Evolutionary conservation across 495 filamentous ascomycete species (phyloP).

Genomic region (Trichoderma parareesei): DNA sequence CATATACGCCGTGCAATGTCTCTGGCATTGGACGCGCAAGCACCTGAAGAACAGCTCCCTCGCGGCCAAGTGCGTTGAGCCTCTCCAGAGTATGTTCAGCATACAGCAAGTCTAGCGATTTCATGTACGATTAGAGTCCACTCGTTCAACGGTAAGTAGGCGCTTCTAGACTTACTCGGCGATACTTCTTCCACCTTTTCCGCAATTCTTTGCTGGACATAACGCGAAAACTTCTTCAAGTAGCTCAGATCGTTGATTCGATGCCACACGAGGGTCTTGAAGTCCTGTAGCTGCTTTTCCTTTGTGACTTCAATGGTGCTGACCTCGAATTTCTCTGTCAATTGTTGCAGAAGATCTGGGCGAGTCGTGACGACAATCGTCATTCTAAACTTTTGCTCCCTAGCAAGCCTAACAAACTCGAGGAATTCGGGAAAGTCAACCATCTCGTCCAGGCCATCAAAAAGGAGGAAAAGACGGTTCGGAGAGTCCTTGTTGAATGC

Average conservation of each 20-base stretch:
- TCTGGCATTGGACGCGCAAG: slow-evolving; percentile 14
- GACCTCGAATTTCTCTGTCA: background rate
- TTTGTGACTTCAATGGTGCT: slow-evolving; percentile 13
- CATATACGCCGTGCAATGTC: slow-evolving; percentile 16
- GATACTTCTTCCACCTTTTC: slow-evolving; percentile 13
- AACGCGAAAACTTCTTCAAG: slow-evolving; percentile 16
- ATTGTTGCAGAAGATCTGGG: background rate
- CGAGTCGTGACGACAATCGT: slow-evolving; percentile 13
- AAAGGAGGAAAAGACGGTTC: slow-evolving; percentile 12
- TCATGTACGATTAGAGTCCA: background rate
- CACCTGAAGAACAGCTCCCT: slow-evolving; percentile 16
- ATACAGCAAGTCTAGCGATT: slow-evolving; percentile 17
- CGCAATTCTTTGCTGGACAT: slow-evolving; percentile 14
- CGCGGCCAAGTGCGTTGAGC: slow-evolving; percentile 18
- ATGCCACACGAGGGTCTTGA: slow-evolving; percentile 16
- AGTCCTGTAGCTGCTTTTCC: slow-evolving; percentile 16
- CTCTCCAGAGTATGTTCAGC: slow-evolving; percentile 19
- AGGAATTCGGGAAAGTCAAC: slow-evolving; percentile 3
- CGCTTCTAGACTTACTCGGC: slow-evolving; percentile 1
- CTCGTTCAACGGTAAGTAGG: too few relatives aligned
- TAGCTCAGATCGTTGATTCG: slow-evolving; percentile 14
- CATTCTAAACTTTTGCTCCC: slow-evolving; percentile 13
- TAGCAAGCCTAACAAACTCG: slow-evolving; percentile 13
- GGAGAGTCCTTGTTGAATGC: slow-evolving; percentile 6
- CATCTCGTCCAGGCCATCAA: slow-evolving; percentile 18